These are phyloP conservation scores for Hymenoscyphus scutula DNA, from an alignment of 2,329 filamentous ascomycete genomes.

Conservation along the genomic window DNA sequence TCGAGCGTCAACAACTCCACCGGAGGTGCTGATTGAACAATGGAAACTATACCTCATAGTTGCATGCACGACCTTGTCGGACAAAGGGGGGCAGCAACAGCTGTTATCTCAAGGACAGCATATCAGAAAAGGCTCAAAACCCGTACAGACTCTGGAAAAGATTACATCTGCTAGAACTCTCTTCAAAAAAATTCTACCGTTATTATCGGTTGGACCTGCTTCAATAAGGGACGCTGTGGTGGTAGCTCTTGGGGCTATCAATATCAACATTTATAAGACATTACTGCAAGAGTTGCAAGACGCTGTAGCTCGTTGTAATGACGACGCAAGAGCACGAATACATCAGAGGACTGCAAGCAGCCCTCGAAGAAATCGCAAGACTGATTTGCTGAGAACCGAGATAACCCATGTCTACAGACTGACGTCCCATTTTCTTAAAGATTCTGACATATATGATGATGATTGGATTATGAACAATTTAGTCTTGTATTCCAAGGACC, in stretches of 20 bases:
- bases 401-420: slow-evolving; percentile 95
- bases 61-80: slow-evolving; percentile 91
- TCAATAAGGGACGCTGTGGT: slow-evolving; percentile 89
- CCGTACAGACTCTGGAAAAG: slow-evolving; percentile 65
- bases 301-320: slow-evolving; percentile 80
- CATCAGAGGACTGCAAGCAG: slow-evolving; percentile 85
- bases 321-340: slow-evolving; percentile 81
- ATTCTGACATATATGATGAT: slow-evolving; percentile 75
- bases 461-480: slow-evolving; percentile 90
- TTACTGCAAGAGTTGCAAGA: slow-evolving; percentile 87
- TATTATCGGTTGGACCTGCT: slow-evolving; percentile 75
- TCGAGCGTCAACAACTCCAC: slow-evolving; percentile 67
- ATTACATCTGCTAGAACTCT: slow-evolving; percentile 85
- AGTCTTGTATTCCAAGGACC: slow-evolving; percentile 83
- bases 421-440: slow-evolving; percentile 83
- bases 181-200: slow-evolving; percentile 87
- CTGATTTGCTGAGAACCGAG: slow-evolving; percentile 85
- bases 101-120: slow-evolving; percentile 66
- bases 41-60: slow-evolving; percentile 98
- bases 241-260: slow-evolving; percentile 88
- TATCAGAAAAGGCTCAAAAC: slow-evolving; percentile 76
- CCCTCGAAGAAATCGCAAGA: slow-evolving; percentile 76
- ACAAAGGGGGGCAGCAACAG: slow-evolving; percentile 65
- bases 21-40: slow-evolving; percentile 88
- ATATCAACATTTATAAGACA: slow-evolving; percentile 87